These are phyloP conservation scores for Fusarium annulatum DNA, from an alignment of 2,329 filamentous ascomycete genomes.

Conservation along the genomic window DNA sequence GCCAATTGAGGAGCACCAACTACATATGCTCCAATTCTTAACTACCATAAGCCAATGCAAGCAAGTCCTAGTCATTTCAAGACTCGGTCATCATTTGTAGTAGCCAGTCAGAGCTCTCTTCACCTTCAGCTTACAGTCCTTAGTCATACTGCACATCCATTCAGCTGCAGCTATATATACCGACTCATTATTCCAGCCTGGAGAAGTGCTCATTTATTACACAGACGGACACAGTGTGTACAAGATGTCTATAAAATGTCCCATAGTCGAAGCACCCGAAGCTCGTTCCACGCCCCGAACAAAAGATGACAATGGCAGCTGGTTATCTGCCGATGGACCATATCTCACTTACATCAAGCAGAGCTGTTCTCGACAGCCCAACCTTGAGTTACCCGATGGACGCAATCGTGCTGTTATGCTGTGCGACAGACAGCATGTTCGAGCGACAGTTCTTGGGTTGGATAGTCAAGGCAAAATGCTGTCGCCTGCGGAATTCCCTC, in stretches of 20 bases:
- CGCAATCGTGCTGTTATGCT: background rate
- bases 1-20: background rate
- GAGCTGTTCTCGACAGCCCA: background rate
- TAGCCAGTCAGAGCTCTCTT: background rate
- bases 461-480: background rate
- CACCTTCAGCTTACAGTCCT: background rate
- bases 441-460: background rate
- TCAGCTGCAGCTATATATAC: background rate
- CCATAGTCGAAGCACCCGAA: background rate
- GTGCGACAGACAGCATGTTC: background rate
- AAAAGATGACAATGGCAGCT: background rate
- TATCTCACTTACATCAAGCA: constrained; percentile 1
- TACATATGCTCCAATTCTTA: background rate
- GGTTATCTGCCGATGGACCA: constrained; percentile 2
- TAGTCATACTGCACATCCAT: background rate
- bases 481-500: background rate
- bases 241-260: background rate
- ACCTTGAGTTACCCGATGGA: constrained; percentile 7
- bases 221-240: background rate
- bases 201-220: background rate
- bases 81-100: background rate
- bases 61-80: background rate
- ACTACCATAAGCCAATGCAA: background rate
- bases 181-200: background rate
- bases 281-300: constrained; percentile 1